A percentile compares a stretch with the other conserved stretches of the same genome.
phyloP scores from a whole-genome alignment of 306 rosid species.

The Inga laurina region DNA sequence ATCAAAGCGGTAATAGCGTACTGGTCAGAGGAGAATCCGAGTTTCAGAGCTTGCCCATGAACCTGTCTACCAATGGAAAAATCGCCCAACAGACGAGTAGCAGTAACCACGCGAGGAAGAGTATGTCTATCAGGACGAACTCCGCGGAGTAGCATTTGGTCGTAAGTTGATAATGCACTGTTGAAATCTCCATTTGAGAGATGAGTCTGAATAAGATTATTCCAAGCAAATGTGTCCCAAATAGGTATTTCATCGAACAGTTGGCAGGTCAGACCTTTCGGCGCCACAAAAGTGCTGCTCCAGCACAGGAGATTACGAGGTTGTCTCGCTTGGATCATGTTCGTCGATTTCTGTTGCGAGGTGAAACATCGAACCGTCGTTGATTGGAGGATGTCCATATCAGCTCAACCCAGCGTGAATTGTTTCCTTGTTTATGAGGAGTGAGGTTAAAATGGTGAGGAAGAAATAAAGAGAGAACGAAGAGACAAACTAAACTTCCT shows the following conservation, averaged over 20 bases:
- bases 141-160: constrained; percentile 59
- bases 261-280: constrained; percentile 19
- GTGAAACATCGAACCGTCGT: neutral
- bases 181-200: constrained; percentile 39
- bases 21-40: constrained; percentile 49
- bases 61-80: constrained; percentile 55
- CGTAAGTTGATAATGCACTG: constrained; percentile 45
- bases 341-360: neutral
- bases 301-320: neutral
- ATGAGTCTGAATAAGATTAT: constrained; percentile 64
- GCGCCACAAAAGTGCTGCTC: neutral
- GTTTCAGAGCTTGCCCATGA: constrained; percentile 62
- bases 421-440: neutral
- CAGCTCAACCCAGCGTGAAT: neutral
- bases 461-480: neutral
- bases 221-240: constrained; percentile 69
- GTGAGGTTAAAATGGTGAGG: neutral
- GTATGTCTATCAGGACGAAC: constrained; percentile 62
- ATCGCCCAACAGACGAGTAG: constrained; percentile 49
- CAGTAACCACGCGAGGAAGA: constrained; percentile 61
- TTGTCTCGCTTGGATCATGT: constrained; percentile 1
- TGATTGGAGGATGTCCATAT: constrained; percentile 25
- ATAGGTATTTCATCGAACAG: constrained; percentile 61
- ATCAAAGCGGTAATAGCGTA: constrained; percentile 57
- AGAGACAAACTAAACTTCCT: neutral